These are phyloP conservation scores for Pholiota molesta DNA, from an alignment of 768 basidiomycete species.

Conservation along the genomic window DNA sequence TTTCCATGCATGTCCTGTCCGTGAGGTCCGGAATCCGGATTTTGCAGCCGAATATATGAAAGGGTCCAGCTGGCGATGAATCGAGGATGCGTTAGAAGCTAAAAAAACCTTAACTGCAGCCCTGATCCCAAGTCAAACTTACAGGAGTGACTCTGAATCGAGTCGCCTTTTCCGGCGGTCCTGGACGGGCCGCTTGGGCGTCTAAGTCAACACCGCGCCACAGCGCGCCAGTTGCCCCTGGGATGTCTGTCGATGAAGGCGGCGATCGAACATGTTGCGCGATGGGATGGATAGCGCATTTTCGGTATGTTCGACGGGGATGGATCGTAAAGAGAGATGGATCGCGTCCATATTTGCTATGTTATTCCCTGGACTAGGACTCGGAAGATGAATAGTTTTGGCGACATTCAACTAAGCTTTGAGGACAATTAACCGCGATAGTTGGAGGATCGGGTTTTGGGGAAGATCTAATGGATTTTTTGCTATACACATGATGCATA, in stretches of 20 bases:
- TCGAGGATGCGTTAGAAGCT: not conserved
- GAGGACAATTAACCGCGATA: too few species aligned
- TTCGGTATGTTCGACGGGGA: too few species aligned
- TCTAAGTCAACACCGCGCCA: not conserved
- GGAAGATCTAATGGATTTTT: too few species aligned
- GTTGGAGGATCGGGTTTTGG: too few species aligned
- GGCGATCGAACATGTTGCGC: not conserved
- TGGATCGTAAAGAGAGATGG: too few species aligned
- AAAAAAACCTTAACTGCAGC: not conserved
- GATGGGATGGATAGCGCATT: not conserved
- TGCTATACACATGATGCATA: too few species aligned
- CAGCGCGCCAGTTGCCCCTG: not conserved
- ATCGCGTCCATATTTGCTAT: too few species aligned
- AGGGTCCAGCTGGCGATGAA: not conserved
- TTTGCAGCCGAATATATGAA: not conserved
- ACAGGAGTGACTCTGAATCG: too few species aligned
- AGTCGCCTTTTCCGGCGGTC: not conserved
- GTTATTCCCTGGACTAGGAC: too few species aligned
- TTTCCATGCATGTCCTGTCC: not conserved
- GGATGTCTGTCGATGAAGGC: too few species aligned
- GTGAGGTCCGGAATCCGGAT: not conserved
- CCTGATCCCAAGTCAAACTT: not conserved
- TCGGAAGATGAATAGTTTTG: too few species aligned
- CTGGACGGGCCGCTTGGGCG: not conserved
- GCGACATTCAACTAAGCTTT: too few species aligned